phyloP scores from a whole-genome alignment of 768 basidiomycete species.

The Tephrocybe sp. region DNA sequence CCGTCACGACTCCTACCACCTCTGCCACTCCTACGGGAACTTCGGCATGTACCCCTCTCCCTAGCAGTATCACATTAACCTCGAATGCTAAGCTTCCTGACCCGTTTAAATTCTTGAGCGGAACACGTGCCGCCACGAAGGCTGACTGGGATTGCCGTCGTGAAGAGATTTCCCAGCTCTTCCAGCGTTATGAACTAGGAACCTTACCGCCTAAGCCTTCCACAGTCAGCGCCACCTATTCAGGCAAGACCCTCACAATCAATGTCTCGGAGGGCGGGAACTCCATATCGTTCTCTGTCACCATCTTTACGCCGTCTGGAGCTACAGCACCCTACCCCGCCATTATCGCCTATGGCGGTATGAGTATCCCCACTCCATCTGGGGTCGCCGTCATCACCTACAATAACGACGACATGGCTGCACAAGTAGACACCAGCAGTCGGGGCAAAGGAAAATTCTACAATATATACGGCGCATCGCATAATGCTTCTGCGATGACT shows the following conservation, averaged over 20 bases:
- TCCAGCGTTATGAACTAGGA: conserved; percentile 56
- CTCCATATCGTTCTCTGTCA: conserved; percentile 48
- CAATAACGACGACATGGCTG: conserved; percentile 54
- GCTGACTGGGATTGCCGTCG: conserved; percentile 53
- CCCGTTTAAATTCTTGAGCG: conserved; percentile 53
- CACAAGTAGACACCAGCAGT: conserved; percentile 42
- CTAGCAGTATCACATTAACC: conserved; percentile 27
- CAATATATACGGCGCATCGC: conserved; percentile 47
- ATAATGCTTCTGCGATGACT: conserved; percentile 52
- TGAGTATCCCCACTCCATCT: conserved; percentile 37
- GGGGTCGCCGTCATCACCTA: conserved; percentile 48
- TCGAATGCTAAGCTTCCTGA: conserved; percentile 48
- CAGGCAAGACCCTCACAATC: conserved; percentile 46
- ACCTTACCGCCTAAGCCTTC: conserved; percentile 46
- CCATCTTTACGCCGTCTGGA: conserved; percentile 44
- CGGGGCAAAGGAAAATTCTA: conserved; percentile 60
- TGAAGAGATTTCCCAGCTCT: conserved; percentile 44
- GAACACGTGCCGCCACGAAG: conserved; percentile 39
- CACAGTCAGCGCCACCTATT: conserved; percentile 43
- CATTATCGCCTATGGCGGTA: conserved; percentile 50
- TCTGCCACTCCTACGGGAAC: background rate
- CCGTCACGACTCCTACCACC: conserved; percentile 11
- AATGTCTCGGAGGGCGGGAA: conserved; percentile 45
- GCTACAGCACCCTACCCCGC: conserved; percentile 48
- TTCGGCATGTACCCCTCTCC: conserved; percentile 26